These are phyloP conservation scores for Fusarium pseudograminearum DNA, from an alignment of 2,329 filamentous ascomycete species.

Conservation along the genomic window DNA sequence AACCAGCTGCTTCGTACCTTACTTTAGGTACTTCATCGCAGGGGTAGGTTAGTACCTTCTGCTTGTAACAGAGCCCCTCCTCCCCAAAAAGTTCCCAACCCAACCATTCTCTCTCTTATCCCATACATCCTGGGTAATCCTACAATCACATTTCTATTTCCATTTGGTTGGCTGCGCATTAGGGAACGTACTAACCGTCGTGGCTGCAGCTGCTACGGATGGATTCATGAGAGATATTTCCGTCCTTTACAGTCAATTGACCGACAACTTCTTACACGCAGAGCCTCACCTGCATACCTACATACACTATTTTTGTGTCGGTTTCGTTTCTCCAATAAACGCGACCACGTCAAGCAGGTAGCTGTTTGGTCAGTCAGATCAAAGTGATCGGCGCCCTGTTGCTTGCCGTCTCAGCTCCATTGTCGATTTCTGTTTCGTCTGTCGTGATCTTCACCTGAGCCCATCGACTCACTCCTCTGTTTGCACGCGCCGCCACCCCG, in stretches of 20 bases:
- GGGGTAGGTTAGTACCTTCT: slow-evolving; percentile 16
- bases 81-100: slow-evolving; percentile 25
- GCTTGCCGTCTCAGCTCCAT: slow-evolving; percentile 25
- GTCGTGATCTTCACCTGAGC: slow-evolving; percentile 43
- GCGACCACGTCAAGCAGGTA: background rate
- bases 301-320: slow-evolving; percentile 8
- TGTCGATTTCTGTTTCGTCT: slow-evolving; percentile 29
- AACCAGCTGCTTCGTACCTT: slow-evolving; percentile 7
- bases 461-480: slow-evolving; percentile 43
- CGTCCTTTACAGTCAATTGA: slow-evolving; percentile 33
- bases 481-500: slow-evolving; percentile 41
- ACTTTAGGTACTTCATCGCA: slow-evolving; percentile 16
- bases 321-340: slow-evolving; percentile 2
- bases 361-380: slow-evolving; percentile 1
- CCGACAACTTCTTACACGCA: slow-evolving; percentile 17
- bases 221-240: slow-evolving; percentile 33
- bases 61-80: slow-evolving; percentile 39
- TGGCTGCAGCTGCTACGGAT: slow-evolving; percentile 33
- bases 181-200: slow-evolving; percentile 30
- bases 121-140: slow-evolving; percentile 21
- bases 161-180: slow-evolving; percentile 25
- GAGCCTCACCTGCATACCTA: slow-evolving; percentile 26
- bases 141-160: slow-evolving; percentile 31
- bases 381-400: slow-evolving; percentile 15
- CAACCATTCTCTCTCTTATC: slow-evolving; percentile 33